A percentile compares a stretch with the other conserved stretches of the same genome.
phyloP scores from a whole-genome alignment of 495 filamentous ascomycete species.

The Echria macrotheca region DNA sequence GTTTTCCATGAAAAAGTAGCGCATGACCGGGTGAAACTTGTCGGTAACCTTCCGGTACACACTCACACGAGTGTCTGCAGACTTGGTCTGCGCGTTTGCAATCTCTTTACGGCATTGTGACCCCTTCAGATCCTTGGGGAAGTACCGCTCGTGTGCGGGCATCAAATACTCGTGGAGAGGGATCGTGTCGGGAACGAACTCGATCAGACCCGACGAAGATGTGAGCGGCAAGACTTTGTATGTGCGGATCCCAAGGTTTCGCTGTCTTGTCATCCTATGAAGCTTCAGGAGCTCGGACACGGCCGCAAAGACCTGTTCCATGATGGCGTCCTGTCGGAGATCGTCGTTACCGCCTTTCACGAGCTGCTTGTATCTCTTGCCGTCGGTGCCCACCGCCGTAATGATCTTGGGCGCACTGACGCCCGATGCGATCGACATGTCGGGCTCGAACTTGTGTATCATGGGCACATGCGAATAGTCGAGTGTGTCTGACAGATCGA shows the following conservation, averaged over 20 bases:
- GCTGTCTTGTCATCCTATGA: conserved; percentile 78
- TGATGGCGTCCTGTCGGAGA: conserved; percentile 97
- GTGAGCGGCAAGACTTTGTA: conserved; percentile 95
- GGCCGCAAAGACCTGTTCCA: conserved; percentile 98
- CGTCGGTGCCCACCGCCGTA: conserved; percentile 69
- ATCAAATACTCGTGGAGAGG: conserved; percentile 85
- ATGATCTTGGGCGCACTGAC: conserved; percentile 90
- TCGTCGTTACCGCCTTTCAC: conserved; percentile 95
- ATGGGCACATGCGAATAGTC: conserved; percentile 73
- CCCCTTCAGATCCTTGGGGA: conserved; percentile 76
- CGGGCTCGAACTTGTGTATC: conserved; percentile 60
- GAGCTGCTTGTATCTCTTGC: conserved; percentile 75
- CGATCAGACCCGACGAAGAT: conserved; percentile 81
- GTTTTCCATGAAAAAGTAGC: conserved; percentile 93
- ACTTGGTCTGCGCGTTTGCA: conserved; percentile 58
- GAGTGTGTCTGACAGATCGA: conserved; percentile 63
- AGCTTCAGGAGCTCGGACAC: conserved; percentile 83
- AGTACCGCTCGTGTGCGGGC: conserved; percentile 82
- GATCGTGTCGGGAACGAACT: conserved; percentile 90
- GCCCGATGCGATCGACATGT: conserved; percentile 80
- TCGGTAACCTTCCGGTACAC: conserved; percentile 69
- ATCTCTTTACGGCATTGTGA: conserved; percentile 73
- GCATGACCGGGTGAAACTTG: conserved; percentile 87
- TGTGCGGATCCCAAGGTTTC: conserved; percentile 81
- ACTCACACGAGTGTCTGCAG: conserved; percentile 63